phyloP scores from a whole-genome alignment of 2,329 filamentous ascomycete genomes.

The Aureobasidium sp. region DNA sequence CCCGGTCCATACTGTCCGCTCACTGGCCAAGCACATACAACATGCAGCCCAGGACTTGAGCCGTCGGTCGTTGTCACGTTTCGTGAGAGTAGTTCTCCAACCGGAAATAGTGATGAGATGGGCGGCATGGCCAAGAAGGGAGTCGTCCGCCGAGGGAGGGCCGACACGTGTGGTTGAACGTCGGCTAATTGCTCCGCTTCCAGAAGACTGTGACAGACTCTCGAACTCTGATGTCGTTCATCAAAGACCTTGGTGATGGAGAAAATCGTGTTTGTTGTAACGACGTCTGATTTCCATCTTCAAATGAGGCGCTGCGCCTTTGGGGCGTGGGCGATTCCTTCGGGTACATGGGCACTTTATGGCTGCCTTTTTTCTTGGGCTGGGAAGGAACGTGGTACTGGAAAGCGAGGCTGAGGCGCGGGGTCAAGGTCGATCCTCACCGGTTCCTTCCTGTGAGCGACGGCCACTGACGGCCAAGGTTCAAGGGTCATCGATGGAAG shows the following conservation, averaged over 20 bases:
- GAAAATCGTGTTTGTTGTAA: neutral
- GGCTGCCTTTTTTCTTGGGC: conserved; percentile 6
- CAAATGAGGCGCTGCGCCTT: conserved; percentile 11
- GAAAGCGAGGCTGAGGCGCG: conserved; percentile 3
- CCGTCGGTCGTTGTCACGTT: conserved; percentile 20
- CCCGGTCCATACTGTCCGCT: conserved; percentile 53
- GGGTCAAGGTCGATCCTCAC: conserved; percentile 8
- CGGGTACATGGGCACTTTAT: neutral
- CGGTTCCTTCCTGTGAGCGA: neutral
- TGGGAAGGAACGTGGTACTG: neutral
- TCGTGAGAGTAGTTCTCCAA: conserved; percentile 22
- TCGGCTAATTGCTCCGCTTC: neutral
- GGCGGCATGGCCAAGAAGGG: conserved; percentile 28
- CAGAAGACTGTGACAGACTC: neutral
- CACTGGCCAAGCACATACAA: conserved; percentile 52
- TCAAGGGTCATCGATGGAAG: neutral
- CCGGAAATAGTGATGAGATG: conserved; percentile 27
- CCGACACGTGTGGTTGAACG: neutral
- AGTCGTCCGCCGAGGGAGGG: neutral
- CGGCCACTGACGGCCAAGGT: neutral
- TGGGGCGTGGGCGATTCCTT: neutral
- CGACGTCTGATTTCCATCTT: conserved; percentile 2
- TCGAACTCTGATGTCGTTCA: neutral
- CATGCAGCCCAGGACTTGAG: conserved; percentile 32
- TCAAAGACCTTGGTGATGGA: neutral